Evolutionary conservation across 768 basidiomycete genomes (phyloP), one percentile per base, ranked within the genome.

Genomic region (Aureoboletus auriporus): DNA sequence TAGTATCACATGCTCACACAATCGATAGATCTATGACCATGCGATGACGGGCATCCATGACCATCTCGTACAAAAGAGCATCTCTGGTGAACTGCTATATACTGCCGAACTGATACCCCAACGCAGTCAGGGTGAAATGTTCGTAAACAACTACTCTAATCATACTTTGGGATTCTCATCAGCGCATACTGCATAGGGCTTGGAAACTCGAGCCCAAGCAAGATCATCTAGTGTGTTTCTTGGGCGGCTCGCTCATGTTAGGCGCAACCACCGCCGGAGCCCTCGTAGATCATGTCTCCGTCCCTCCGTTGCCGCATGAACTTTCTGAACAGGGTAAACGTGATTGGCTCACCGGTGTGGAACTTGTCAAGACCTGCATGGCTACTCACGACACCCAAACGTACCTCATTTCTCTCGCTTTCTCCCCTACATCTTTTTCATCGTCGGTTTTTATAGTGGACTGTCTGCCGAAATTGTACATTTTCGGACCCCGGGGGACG

Each of bases 221-320:
- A 71, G 94, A 98, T 62, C 94, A 96, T 63, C 80, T 98, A 30
- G 93, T 89, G 4, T 97, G 94, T 69, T 98, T 96, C 80, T 72
- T 98, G 30, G 92, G 86, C 16, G 94, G 93, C 4, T 89, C 89
- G 1, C 79, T 98, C 47, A 83, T 98, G 76, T 79, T 98, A 3
- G 93, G 94, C 11, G 89, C 91, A 12, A 89, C 87, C 3, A 78
- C 73, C 2, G 70, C 82, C 3, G 85, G 86, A 43, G 76, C 84
- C 0, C 50, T 75, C 14, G 68, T 66, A 4, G 62, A 74, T 9
- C 71, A 67, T 4, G 80, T 86, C 6, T 86, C 85, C 9, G 64
- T 88, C 29, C 89, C 89, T 11, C 89, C 90, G 0, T 72, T 69
- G 23, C 66, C 71, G n/a, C 71, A 73, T 3, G 76, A 89, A 52